Evolutionary conservation across 306 rosid species (phyloP).

Genomic region (Vicia sativa): DNA sequence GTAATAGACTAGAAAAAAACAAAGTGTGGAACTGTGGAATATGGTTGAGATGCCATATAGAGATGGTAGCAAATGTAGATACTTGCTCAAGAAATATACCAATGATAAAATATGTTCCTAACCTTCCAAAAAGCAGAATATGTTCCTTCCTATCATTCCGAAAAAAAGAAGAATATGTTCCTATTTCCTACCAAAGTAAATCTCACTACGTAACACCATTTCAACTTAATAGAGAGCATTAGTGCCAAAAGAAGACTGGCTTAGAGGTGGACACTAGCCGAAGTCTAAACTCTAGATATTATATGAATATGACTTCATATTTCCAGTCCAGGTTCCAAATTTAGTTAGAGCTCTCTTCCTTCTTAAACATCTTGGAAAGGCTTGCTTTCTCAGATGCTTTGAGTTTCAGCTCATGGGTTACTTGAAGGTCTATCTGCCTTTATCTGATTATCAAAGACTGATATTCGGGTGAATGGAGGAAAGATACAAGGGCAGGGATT

Average conservation of each 20-base stretch:
- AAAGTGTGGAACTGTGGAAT: not conserved
- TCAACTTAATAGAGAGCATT: constrained; percentile 13
- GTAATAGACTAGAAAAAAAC: constrained; percentile 1
- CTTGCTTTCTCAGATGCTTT: not conserved
- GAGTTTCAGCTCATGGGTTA: constrained; percentile 5
- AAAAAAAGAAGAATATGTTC: not conserved
- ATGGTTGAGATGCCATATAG: constrained; percentile 18
- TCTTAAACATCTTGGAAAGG: not conserved
- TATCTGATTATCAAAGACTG: constrained; percentile 10
- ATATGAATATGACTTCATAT: constrained; percentile 2
- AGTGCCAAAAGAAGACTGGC: constrained; percentile 1
- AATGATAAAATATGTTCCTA: constrained; percentile 1
- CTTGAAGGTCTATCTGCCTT: not conserved
- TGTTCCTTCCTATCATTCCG: no score
- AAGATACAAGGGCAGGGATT: not conserved
- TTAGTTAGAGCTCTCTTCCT: constrained; percentile 9
- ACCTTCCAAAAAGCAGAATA: not conserved
- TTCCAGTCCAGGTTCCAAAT: constrained; percentile 7
- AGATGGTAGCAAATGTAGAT: not conserved
- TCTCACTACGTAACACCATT: not conserved
- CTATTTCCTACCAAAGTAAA: constrained; percentile 20
- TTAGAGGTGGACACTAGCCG: not conserved
- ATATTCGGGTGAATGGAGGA: not conserved
- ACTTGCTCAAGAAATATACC: constrained; percentile 9
- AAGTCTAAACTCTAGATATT: constrained; percentile 14